A percentile compares a stretch with the other conserved stretches of the same genome.
phyloP scores from a whole-genome alignment of 164 flowering plant species.

The Aristolochia californica region DNA sequence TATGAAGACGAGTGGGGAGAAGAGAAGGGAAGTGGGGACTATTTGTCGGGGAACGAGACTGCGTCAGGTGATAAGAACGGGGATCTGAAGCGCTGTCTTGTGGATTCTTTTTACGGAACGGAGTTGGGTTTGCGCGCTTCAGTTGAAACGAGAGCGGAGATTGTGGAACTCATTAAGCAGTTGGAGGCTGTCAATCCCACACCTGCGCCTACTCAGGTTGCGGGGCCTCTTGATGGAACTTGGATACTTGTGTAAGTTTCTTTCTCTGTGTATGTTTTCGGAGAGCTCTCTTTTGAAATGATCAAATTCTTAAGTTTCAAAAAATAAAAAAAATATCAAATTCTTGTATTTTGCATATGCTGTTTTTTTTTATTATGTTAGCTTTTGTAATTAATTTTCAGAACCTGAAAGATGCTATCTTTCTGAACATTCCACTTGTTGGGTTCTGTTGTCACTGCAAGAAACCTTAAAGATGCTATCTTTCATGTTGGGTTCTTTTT shows the following conservation, averaged over 20 bases:
- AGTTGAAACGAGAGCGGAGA: constrained; percentile 74
- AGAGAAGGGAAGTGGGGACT: constrained; percentile 10
- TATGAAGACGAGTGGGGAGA: constrained; percentile 81
- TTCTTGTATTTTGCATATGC: no score
- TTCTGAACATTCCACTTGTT: no score
- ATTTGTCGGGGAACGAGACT: constrained; percentile 17
- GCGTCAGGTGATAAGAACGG: constrained; percentile 18
- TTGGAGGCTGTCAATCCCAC: constrained; percentile 77
- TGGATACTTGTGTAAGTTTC: constrained; percentile 82
- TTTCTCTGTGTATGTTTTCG: neutral
- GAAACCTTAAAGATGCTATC: no score
- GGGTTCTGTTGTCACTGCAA: no score
- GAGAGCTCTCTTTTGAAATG: neutral
- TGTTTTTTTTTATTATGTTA: no score
- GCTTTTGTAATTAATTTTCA: no score
- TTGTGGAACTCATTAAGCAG: constrained; percentile 66
- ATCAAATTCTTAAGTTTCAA: no score
- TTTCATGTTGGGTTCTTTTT: no score
- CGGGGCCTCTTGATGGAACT: constrained; percentile 66
- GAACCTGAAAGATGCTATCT: no score
- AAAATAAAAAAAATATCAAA: no score
- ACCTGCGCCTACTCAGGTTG: constrained; percentile 47
- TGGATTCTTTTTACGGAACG: constrained; percentile 75
- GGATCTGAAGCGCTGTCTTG: constrained; percentile 66
- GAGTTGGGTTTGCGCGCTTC: constrained; percentile 63